These are phyloP conservation scores for Anastatica hierochuntica DNA, from an alignment of 345 rosid genomes.

Conservation along the genomic window DNA sequence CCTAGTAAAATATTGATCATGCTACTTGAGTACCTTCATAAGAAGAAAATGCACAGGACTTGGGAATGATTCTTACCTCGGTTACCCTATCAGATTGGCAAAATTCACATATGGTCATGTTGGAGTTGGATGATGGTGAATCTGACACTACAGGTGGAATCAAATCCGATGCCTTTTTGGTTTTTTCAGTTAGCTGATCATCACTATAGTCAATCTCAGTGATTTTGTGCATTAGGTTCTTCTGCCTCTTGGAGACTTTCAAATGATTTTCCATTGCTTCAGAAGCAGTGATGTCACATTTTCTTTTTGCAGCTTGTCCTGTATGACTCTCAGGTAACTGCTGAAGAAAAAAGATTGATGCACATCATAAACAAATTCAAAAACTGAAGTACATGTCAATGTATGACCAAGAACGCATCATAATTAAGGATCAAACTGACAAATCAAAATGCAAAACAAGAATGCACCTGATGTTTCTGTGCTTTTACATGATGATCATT, in stretches of 20 bases:
- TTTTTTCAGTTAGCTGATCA: conserved; percentile 16
- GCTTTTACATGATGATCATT: conserved; percentile 39
- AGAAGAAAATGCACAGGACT: not conserved
- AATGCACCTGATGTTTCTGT: conserved; percentile 15
- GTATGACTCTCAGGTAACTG: conserved; percentile 23
- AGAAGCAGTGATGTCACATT: conserved; percentile 24
- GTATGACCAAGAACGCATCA: no score
- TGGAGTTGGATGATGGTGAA: conserved; percentile 10
- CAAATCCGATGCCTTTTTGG: conserved; percentile 8
- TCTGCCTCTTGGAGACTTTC: conserved; percentile 43
- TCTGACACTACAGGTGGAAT: conserved; percentile 14
- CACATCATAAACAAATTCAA: no score
- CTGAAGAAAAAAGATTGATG: conserved; percentile 20
- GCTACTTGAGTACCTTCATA: not conserved
- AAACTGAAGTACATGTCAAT: no score
- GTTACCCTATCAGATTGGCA: conserved; percentile 50
- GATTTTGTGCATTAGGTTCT: conserved; percentile 29
- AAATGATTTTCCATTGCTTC: conserved; percentile 29
- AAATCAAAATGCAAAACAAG: conserved; percentile 2
- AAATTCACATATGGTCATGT: conserved; percentile 46
- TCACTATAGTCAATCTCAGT: conserved; percentile 4
- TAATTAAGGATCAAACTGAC: not conserved
- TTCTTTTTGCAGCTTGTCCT: conserved; percentile 23
- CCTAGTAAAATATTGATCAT: conserved; percentile 27
- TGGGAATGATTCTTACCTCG: conserved; percentile 33